phyloP scores from a whole-genome alignment of 108 stramenopile species.

The Skeletonema tropicum region DNA sequence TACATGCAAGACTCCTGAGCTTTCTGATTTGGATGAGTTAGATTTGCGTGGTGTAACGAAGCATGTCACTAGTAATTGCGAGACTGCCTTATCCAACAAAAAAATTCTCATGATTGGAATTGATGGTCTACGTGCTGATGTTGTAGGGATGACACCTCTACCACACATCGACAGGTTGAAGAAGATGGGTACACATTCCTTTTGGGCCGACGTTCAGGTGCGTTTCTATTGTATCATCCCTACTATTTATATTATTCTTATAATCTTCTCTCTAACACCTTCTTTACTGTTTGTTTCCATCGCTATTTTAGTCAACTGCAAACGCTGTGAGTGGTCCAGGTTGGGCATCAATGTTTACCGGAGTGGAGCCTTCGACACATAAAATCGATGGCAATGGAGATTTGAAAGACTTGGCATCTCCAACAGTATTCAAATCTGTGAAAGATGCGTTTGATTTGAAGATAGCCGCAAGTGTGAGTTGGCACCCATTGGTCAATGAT shows the following conservation, averaged over 20 bases:
- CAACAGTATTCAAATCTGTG: neutral
- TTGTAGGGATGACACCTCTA: conserved; percentile 10
- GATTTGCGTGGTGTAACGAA: neutral
- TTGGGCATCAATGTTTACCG: conserved; percentile 13
- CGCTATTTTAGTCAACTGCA: neutral
- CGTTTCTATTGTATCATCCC: too few species aligned
- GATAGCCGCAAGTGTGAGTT: conserved; percentile 2
- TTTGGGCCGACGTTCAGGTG: conserved; percentile 7
- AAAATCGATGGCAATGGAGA: conserved; percentile 9
- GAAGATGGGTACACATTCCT: conserved; percentile 4
- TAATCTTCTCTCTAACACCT: too few species aligned
- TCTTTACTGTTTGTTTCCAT: too few species aligned
- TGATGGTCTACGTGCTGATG: conserved; percentile 17
- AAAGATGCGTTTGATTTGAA: conserved; percentile 10
- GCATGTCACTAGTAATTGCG: neutral
- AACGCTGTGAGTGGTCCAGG: conserved; percentile 13
- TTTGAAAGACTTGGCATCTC: neutral
- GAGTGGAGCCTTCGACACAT: conserved; percentile 11
- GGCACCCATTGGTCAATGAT: conserved; percentile 14
- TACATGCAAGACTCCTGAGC: neutral
- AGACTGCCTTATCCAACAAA: neutral
- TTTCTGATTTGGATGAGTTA: neutral
- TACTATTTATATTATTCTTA: too few species aligned
- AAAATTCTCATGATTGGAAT: conserved; percentile 16
- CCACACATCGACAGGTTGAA: neutral